Evolutionary conservation across 192 early-diverging fungal species (phyloP), one percentile per base, ranked within the genome.

Genomic region (Coemansia sp.): DNA sequence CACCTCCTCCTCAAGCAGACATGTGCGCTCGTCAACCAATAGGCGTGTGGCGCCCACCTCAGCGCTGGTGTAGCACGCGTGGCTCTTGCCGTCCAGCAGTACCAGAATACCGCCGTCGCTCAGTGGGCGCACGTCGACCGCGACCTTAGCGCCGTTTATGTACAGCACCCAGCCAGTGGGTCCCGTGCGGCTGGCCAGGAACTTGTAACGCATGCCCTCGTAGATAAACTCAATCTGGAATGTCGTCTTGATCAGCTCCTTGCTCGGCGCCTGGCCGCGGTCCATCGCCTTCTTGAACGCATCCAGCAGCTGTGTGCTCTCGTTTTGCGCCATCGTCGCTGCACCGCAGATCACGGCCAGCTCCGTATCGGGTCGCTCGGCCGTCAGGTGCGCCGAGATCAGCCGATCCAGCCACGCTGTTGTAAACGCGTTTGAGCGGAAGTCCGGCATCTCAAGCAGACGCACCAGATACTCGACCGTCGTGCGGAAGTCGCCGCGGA

Each of bases 401-500:
- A 98, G 75, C 56, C 81, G 88, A 67, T 99, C 97, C 29, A 99
- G 84, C 95, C 97, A 99, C 30, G 89, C 89, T 40, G 97, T 99
- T 21, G 91, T 95, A 64, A 97, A 88, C 6, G 82, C 81, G 80
- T 98, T 98, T 55, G 90, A 85, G 50, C 86, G 82, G 58, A 94
- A 98, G 63, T 89, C 92, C 11, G 88, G 81, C 40, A 89, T 92
- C 73, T 98, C 97, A 27, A 97, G 79, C 48, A 98, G 84, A 62
- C 90, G 88, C 71, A 97, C 89, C 27, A 98, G 86, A 59, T 97
- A 98, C 83, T 98, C 97, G 40, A 97, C 92, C 7, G 97, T 97
- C 10, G 95, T 98, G 44, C 97, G 86, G 86, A 98, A 98, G 62
- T 97, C 95, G 68, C 95, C 95, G 65, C 97, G 91, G 68, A 97